These are phyloP conservation scores for Decorospora gaudefroyi DNA, from an alignment of 2,329 filamentous ascomycete species.

Conservation along the genomic window DNA sequence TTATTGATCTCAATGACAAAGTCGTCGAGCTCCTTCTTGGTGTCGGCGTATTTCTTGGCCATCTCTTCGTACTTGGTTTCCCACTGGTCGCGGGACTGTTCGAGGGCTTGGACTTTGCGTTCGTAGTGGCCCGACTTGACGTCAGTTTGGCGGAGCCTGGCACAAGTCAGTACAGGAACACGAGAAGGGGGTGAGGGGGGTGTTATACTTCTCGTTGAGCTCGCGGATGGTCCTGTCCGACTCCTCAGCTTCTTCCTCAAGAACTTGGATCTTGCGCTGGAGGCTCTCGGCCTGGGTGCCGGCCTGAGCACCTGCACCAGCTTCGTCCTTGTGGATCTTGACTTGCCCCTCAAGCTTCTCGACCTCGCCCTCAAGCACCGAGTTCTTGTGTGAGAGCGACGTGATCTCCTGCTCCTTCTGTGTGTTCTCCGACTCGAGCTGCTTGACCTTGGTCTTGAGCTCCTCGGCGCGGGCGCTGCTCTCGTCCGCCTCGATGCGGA, in stretches of 20 bases:
- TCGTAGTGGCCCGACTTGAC: slow-evolving; percentile 99
- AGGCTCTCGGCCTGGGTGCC: slow-evolving; percentile 90
- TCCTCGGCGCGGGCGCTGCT: slow-evolving; percentile 81
- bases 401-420: slow-evolving; percentile 98
- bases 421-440: slow-evolving; percentile 90
- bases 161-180: slow-evolving; percentile 27
- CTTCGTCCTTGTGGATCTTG: slow-evolving; percentile 85
- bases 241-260: slow-evolving; percentile 97
- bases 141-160: slow-evolving; percentile 95
- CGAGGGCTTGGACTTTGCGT: slow-evolving; percentile 97
- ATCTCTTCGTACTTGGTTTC: slow-evolving; percentile 98
- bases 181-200: slow-evolving; percentile 2
- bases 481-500: slow-evolving; percentile 92
- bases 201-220: slow-evolving; percentile 89
- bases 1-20: slow-evolving; percentile 91
- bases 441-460: slow-evolving; percentile 83
- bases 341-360: slow-evolving; percentile 87
- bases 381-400: slow-evolving; percentile 93
- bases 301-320: slow-evolving; percentile 79
- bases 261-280: slow-evolving; percentile 87
- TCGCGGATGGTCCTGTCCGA: slow-evolving; percentile 95
- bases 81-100: slow-evolving; percentile 90
- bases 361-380: slow-evolving; percentile 83
- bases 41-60: slow-evolving; percentile 79
- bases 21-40: slow-evolving; percentile 89